Base-by-base conservation (phyloP, 345 rosid genomes). In the Populus euphratica region DNA sequence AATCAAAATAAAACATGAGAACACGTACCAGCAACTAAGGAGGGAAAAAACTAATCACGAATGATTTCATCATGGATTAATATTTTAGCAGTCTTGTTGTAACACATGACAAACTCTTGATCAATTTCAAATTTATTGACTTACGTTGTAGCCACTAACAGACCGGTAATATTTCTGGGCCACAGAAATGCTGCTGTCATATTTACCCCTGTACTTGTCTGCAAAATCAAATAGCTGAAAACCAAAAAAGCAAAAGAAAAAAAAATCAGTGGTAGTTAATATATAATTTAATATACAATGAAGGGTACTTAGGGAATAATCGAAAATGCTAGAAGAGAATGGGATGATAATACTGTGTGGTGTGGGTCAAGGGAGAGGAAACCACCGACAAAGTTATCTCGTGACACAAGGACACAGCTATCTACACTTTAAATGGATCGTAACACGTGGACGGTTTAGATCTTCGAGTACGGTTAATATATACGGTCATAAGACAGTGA, bases 161-260 rank as follows among this genome's bases (percentile, higher is more conserved):
- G 99, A 96, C 68, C 77, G 83, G 85, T 96, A 96, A 71, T 92
- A 96, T 56, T 96, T 93, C 72, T 86, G 96, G 2, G 93, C 99
- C 14, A 90, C 89, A 1, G 90, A 88, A 73, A 96, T 92, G 82
- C 97, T 93, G 87, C 96, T 79, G 86, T 93, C 98, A 77, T 96
- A 96, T 85, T 96, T 96, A 73, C 98, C 98, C 75, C 98, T 88
- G 93, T 96, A 88, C 79, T 91, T 96, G 88, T 96, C 98, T 21
- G 99, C 99, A 70, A 96, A 93, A 75, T 89, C 92, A 64, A 96
- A 96, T 41, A 96, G 85, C 99, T 96, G 95, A 16, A 80, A 78
- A 35, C 5, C n/a, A 10, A 27, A 71, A 0, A 44, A 64, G n/a
- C 44, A 3, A 50, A 75, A 12, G 18, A 35, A 33, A n/a, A 10